A percentile compares a stretch with the other conserved stretches of the same genome.
Evolutionary conservation across 108 stramenopile species (phyloP).

Genomic region (Fragilaria crotonensis): DNA sequence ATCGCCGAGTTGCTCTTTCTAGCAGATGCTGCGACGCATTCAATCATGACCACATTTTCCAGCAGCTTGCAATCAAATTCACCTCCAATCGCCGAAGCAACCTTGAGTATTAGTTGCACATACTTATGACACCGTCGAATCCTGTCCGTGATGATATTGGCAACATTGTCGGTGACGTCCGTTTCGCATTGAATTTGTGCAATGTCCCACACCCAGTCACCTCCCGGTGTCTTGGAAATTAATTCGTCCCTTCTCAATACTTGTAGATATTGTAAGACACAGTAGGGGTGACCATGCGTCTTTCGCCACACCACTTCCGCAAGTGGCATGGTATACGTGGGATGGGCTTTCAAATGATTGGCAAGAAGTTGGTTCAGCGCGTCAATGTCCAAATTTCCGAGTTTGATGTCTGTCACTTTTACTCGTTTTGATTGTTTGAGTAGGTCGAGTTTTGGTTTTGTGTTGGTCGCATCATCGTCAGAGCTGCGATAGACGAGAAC

Average conservation of each 20-base stretch:
- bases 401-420: background rate
- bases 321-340: conserved; percentile 1
- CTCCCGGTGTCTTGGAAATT: background rate
- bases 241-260: conserved; percentile 11
- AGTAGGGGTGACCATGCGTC: conserved; percentile 43
- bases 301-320: conserved; percentile 22
- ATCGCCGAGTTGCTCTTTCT: background rate
- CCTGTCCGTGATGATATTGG: background rate
- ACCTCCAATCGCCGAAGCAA: background rate
- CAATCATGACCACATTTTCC: background rate
- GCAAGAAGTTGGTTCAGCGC: background rate
- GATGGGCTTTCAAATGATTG: background rate
- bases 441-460: background rate
- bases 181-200: background rate
- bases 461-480: background rate
- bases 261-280: conserved; percentile 21
- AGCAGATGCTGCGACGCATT: background rate
- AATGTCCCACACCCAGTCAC: background rate
- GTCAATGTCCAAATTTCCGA: background rate
- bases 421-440: background rate
- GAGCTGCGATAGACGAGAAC: background rate
- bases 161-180: background rate
- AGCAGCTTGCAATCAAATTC: background rate
- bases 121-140: background rate
- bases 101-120: background rate